Evolutionary conservation across 2,329 filamentous ascomycete genomes (phyloP).

Genomic region (Didymella pinodella): DNA sequence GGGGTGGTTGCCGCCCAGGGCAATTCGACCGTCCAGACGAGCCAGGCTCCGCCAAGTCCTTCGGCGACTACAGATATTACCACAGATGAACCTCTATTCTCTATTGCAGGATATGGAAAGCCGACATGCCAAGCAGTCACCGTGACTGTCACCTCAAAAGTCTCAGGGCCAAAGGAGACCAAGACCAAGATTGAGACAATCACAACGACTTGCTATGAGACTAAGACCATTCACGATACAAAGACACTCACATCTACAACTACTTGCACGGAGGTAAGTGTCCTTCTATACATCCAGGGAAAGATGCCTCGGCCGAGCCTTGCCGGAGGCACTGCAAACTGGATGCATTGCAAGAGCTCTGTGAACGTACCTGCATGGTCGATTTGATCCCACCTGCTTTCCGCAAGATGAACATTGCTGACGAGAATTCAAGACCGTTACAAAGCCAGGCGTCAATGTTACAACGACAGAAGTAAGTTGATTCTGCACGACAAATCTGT

Average conservation of each 20-base stretch:
- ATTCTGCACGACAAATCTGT: no score
- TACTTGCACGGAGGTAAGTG: conserved; percentile 16
- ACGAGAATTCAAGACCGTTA: conserved; percentile 5
- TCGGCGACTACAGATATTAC: conserved; percentile 5
- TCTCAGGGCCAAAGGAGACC: not conserved
- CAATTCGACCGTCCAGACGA: conserved; percentile 24
- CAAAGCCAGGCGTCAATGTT: conserved; percentile 11
- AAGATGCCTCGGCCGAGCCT: no score
- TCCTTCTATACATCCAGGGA: not conserved
- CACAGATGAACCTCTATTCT: conserved; percentile 3
- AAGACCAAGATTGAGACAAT: conserved; percentile 5
- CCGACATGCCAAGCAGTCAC: conserved; percentile 10
- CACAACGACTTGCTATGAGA: conserved; percentile 18
- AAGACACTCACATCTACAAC: conserved; percentile 14
- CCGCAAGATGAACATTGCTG: not conserved
- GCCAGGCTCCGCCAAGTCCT: conserved; percentile 4
- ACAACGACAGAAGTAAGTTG: conserved; percentile 9
- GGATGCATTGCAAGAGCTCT: not conserved
- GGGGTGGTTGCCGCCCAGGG: conserved; percentile 32
- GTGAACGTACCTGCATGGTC: no score
- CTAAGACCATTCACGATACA: conserved; percentile 14
- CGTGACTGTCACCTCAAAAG: conserved; percentile 3
- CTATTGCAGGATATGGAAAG: conserved; percentile 5
- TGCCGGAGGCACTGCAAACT: no score
- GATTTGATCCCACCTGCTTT: not conserved